Base-by-base conservation (phyloP, 371 early-diverging fungal species). In the Dichotomocladium elegans region DNA sequence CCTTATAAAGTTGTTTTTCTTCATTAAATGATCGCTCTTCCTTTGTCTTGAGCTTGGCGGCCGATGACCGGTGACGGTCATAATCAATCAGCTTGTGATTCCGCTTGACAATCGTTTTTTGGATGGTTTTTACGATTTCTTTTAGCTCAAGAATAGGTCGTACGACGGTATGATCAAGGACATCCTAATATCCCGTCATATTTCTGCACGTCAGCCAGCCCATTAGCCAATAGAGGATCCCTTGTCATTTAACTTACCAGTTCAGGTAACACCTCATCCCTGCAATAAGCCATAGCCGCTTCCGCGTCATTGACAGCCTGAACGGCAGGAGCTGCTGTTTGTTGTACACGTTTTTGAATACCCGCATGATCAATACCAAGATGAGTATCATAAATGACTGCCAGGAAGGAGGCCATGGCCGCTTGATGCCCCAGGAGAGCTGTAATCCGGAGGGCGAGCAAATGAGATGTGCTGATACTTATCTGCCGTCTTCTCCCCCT, bases 41-140 rank as follows among this genome's bases (percentile, higher is more conserved):
- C 57, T 86, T 88, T 14, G 69, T 82, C 21, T 71, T 68, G 24
- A 92, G 59, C 60, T 88, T 90, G 53, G 77, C 75, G 44, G 89
- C 60, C n/a, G 73, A 55, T 50, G 76, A 70, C 34, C 86, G 68
- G 70, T 85, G 84, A 43, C 94, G 80, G 57, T 93, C 94, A 65
- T 82, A 92, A 72, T 93, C 94, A 25, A 91, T 63, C 57, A 87
- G 59, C 64, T 93, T 93, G 63, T 90, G 92, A 28, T 80, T 72
- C 7, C 92, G 79, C 64, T 93, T 93, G 24, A 68, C 69, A 40
- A 91, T 86, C 3, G 87, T 73, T 54, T 83, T 88, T 48, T 79
- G 78, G 25, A 93, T 85, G 19, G 63, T 54, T 49, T 87, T 86
- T 51, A 89, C 69, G 27, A 92, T 64, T 17, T 69, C 66, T 25